phyloP scores from a whole-genome alignment of 164 flowering plant species.

The Umbilicus rupestris region DNA sequence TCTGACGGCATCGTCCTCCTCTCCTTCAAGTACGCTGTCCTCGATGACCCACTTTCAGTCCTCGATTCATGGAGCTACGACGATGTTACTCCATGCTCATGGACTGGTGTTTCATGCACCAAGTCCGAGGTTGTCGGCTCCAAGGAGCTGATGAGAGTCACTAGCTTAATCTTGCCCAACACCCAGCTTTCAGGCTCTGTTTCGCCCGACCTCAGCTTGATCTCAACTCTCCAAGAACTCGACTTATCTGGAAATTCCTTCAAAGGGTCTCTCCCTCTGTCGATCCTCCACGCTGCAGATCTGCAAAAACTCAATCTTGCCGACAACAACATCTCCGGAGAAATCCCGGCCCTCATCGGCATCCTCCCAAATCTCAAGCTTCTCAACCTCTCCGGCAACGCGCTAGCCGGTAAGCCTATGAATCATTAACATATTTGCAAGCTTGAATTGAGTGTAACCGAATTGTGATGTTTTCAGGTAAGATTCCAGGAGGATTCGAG shows the following conservation, averaged over 20 bases:
- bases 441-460: background rate
- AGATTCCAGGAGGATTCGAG: slow-evolving; percentile 25
- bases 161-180: slow-evolving; percentile 33
- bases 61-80: slow-evolving; percentile 5
- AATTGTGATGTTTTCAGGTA: slow-evolving; percentile 12
- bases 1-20: slow-evolving; percentile 1
- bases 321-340: slow-evolving; percentile 38
- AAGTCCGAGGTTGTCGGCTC: slow-evolving; percentile 16
- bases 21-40: slow-evolving; percentile 5
- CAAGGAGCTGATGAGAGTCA: slow-evolving; percentile 31
- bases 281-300: slow-evolving; percentile 11
- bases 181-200: slow-evolving; percentile 40
- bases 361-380: slow-evolving; percentile 27
- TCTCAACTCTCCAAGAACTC: slow-evolving; percentile 36
- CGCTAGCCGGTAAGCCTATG: background rate
- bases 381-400: slow-evolving; percentile 35
- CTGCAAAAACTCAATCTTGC: slow-evolving; percentile 40
- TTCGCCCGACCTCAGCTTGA: slow-evolving; percentile 27
- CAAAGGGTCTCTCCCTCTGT: slow-evolving; percentile 32
- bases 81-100: slow-evolving; percentile 44
- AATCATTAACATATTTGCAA: too few species aligned
- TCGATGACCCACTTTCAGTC: slow-evolving; percentile 6
- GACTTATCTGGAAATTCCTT: slow-evolving; percentile 35
- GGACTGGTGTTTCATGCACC: slow-evolving; percentile 39
- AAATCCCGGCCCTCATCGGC: slow-evolving; percentile 24